Base-by-base conservation (phyloP, 2,329 filamentous ascomycete species). In the Mycosphaerella arachidis region DNA sequence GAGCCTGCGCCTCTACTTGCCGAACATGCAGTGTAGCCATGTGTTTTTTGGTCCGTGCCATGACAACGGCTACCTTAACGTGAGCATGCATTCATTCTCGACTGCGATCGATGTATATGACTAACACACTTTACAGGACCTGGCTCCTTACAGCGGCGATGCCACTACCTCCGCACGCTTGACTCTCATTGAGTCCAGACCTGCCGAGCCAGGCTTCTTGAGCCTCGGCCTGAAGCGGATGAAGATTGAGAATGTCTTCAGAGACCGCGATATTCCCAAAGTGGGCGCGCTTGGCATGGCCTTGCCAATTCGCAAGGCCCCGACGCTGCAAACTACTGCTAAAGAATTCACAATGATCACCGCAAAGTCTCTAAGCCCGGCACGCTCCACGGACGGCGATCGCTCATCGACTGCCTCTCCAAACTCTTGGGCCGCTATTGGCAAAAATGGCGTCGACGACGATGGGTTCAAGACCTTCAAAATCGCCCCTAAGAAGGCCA, bases 11-110 rank as follows among this genome's bases (percentile, higher is more conserved):
- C 73, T 78, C 2, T 79, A 78, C 68, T 70, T 78, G 61, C 72
- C 74, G 46, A 79, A 78, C 58, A 70, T 75, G 16, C 78, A 79
- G 45, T 79, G 77, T 68, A 76, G 75, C 58, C 66, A 68, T 57
- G 76, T 80, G 65, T 74, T 79, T 63, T 80, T 81, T 61, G 78
- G 76, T 20, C 78, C 77, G 7, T 78, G 76, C 61, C 76, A 78
- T 58, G 78, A 81, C 66, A 75, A 76, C 48, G 78, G 78, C 29
- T 79, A 72, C 56, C 71, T 43, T n/a, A 43, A 43, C 16, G 37
- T 43, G 16, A 43, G 37, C 16, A 43, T n/a, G 16, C 6, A 3
- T 5, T 78, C 31, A 68, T 75, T 33, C 76, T 75, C 33, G 16
- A 43, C 2, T 71, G 9, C 3, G 20, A n/a, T 53, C 16, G 30